Evolutionary conservation across 2,329 filamentous ascomycete genomes (phyloP), one percentile per base, ranked within the genome.

Genomic region (Nemania sp.): DNA sequence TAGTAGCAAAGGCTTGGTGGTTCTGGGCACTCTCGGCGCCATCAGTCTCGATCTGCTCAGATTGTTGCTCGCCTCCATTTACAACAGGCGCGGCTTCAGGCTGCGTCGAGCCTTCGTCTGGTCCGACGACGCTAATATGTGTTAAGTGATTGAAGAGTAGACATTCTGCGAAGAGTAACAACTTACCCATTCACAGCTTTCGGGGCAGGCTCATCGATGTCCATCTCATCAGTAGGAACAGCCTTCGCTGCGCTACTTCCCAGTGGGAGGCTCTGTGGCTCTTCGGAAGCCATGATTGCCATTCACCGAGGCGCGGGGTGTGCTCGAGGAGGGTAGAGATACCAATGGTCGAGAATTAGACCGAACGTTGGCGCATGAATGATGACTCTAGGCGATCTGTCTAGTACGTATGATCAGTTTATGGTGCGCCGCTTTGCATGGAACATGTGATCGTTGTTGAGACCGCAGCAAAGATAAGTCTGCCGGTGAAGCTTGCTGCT

Each of bases 181-280:
- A 83, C 85, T 82, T 78, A 88, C 86, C 84, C 84, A 72, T 87
- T 85, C 69, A 83, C 65, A 42, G 71, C 69, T 29, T 73, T 68
- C 29, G 68, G 65, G 43, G 68, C 68, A 43, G 73, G 76, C 46
- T 81, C 73, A 69, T 84, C 79, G 59, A 84, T 76, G 60, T 80
- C 78, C 80, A 83, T 83, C 67, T 80, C 76, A 13, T 72, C 67
- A 32, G 54, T 54, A 3, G 65, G 54, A 18, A 53, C 40, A 21
- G 63, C 40, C 49, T 56, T 58, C n/a, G 60, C 39, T 7, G 54
- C 40, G 59, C 72, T 71, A 37, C 61, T 63, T 45, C 71, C 68
- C 12, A 57, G 51, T n/a, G 67, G 57, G 32, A 68, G 54, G 49
- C 57, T 64, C 58, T 72, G 69, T 21, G 70, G 68, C 48, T 74